A percentile compares a stretch with the other conserved stretches of the same genome.
Conservation (phyloP, 2,329 filamentous ascomycete genomes). For the Passalora sequoiae region DNA sequence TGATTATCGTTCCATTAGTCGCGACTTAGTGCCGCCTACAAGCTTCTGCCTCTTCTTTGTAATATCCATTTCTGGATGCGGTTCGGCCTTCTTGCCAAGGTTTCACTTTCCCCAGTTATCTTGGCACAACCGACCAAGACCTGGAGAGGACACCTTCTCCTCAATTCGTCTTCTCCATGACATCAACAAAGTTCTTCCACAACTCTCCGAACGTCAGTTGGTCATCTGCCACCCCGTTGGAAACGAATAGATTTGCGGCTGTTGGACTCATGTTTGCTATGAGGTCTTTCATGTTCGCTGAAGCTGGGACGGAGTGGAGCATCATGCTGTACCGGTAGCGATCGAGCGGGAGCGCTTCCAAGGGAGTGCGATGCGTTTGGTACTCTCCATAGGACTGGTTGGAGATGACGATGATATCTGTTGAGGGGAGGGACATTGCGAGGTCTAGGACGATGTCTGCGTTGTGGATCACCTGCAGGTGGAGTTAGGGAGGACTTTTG, state of each 20-base stretch:
- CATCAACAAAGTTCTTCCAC: slow-evolving; percentile 17
- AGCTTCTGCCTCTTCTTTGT: slow-evolving; percentile 1
- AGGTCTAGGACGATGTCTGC: slow-evolving; percentile 19
- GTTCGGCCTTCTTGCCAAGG: slow-evolving; percentile 3
- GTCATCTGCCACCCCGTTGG: slow-evolving; percentile 6
- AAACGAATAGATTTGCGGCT: slow-evolving; percentile 19
- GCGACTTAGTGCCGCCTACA: neutral
- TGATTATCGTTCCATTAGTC: slow-evolving; percentile 3
- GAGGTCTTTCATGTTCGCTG: slow-evolving; percentile 13
- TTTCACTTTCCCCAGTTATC: no score
- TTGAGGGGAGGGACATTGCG: slow-evolving; percentile 9
- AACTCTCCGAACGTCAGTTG: slow-evolving; percentile 14
- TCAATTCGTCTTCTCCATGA: slow-evolving; percentile 6
- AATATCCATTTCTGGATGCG: neutral
- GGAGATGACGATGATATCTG: slow-evolving; percentile 24
- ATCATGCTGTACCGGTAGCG: slow-evolving; percentile 16
- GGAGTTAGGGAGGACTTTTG: neutral
- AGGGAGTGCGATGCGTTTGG: slow-evolving; percentile 1
- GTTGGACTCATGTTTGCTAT: slow-evolving; percentile 13
- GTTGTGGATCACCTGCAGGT: slow-evolving; percentile 23
- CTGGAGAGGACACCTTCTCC: no score
- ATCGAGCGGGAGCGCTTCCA: slow-evolving; percentile 13
- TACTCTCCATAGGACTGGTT: slow-evolving; percentile 19
- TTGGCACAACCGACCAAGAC: no score
- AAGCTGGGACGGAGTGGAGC: slow-evolving; percentile 20